A percentile compares a stretch with the other conserved stretches of the same genome.
phyloP scores from a whole-genome alignment of 495 filamentous ascomycete species.

The Lasiosphaeris hirsuta region DNA sequence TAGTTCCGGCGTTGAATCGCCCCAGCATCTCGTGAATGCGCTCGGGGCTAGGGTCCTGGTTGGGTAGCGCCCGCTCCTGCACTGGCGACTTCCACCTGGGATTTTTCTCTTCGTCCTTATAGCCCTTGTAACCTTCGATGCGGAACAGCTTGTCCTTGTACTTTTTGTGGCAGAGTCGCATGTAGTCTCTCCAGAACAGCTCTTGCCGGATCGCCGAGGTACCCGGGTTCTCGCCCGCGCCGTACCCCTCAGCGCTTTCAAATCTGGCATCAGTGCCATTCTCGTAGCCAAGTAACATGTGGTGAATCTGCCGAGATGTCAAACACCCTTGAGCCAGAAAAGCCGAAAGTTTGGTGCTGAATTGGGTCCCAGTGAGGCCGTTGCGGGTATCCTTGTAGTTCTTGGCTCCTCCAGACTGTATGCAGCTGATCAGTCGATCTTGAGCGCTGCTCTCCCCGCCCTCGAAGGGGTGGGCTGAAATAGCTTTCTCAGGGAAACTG shows the following conservation, averaged over 20 bases:
- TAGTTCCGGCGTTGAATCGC: slow-evolving; percentile 59
- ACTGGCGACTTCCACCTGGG: slow-evolving; percentile 38
- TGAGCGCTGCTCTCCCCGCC: slow-evolving; percentile 61
- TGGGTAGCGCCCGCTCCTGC: slow-evolving; percentile 13
- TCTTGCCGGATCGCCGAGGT: slow-evolving; percentile 65
- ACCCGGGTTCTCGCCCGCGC: slow-evolving; percentile 65
- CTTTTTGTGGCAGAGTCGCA: slow-evolving; percentile 65
- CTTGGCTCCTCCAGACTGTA: slow-evolving; percentile 53
- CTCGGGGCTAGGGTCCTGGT: slow-evolving; percentile 30
- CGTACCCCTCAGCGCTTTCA: slow-evolving; percentile 46
- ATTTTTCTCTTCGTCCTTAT: slow-evolving; percentile 19
- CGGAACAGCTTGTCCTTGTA: slow-evolving; percentile 58
- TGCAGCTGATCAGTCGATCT: slow-evolving; percentile 53
- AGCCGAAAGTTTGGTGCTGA: slow-evolving; percentile 66
- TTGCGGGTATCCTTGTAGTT: slow-evolving; percentile 66
- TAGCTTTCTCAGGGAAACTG: slow-evolving; percentile 41
- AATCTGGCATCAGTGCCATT: slow-evolving; percentile 45
- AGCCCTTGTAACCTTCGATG: slow-evolving; percentile 53
- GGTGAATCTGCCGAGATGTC: slow-evolving; percentile 63
- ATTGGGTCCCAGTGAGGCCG: slow-evolving; percentile 62
- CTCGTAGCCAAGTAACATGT: slow-evolving; percentile 59
- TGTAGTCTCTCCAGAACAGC: slow-evolving; percentile 73
- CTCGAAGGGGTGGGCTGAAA: slow-evolving; percentile 59
- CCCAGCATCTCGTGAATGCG: slow-evolving; percentile 36
- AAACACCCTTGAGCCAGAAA: slow-evolving; percentile 67